phyloP scores from a whole-genome alignment of 345 rosid species.

The Viola odorata region DNA sequence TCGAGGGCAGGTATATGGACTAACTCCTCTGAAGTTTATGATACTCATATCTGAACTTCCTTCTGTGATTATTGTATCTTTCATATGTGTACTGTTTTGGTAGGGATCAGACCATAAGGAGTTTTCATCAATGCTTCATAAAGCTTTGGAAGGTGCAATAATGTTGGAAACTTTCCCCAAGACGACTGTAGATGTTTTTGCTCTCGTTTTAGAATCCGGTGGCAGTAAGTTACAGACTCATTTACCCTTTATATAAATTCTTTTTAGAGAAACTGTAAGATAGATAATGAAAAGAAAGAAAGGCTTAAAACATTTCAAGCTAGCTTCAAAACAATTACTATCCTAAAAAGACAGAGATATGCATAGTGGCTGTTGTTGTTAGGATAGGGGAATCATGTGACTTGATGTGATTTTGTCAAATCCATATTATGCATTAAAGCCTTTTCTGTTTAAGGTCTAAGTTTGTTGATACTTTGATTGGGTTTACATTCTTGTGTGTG shows the following conservation, averaged over 20 bases:
- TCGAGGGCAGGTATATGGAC: conserved; percentile 59
- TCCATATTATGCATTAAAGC: too few relatives aligned
- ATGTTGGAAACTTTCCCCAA: conserved; percentile 84
- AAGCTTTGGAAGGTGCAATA: conserved; percentile 85
- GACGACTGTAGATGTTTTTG: conserved; percentile 94
- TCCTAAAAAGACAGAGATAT: too few relatives aligned
- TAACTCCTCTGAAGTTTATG: conserved; percentile 3
- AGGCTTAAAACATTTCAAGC: too few relatives aligned
- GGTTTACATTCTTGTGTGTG: background rate
- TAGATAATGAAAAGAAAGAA: background rate
- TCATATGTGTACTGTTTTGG: conserved; percentile 12
- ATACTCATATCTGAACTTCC: background rate
- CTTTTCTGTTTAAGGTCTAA: background rate
- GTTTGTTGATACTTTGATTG: background rate
- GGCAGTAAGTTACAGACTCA: conserved; percentile 63
- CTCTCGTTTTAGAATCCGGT: conserved; percentile 90
- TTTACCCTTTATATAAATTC: background rate
- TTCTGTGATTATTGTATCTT: conserved; percentile 6
- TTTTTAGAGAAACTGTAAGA: background rate
- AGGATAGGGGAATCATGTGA: too few relatives aligned
- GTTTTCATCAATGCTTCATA: conserved; percentile 80
- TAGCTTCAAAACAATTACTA: too few relatives aligned
- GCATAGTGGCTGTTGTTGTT: too few relatives aligned
- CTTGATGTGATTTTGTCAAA: too few relatives aligned
- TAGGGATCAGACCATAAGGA: conserved; percentile 81